Percentiles rank a stretch among this genome's conserved stretches.
Evolutionary conservation across 257 asterid genomes (phyloP).

Genomic region (Ajuga chamaepitys): DNA sequence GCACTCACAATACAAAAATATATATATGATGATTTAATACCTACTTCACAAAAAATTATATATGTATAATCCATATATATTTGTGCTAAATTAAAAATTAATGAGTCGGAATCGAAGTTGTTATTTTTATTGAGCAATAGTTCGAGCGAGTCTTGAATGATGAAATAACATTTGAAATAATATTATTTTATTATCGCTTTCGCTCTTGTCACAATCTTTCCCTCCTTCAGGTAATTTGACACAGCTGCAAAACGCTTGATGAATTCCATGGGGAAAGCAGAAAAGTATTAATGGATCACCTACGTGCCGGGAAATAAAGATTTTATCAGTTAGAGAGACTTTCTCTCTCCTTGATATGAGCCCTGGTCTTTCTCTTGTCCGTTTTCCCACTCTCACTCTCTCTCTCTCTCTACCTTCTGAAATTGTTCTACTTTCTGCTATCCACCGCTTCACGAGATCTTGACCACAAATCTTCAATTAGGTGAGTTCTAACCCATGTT

Average conservation of each 20-base stretch:
- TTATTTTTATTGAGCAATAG: no score
- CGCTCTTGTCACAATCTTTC: neutral
- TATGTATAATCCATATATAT: no score
- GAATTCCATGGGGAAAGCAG: neutral
- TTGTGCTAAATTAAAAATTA: no score
- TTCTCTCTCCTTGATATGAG: conserved; percentile 11
- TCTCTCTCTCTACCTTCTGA: conserved; percentile 22
- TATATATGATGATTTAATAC: no score
- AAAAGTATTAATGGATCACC: conserved; percentile 4
- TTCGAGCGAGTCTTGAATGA: no score
- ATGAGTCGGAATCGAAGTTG: no score
- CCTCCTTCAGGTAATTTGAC: neutral
- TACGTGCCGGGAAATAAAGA: conserved; percentile 14
- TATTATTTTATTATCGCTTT: conserved; percentile 15
- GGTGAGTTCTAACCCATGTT: conserved; percentile 18
- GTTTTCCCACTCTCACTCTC: conserved; percentile 26
- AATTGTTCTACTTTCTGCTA: conserved; percentile 11
- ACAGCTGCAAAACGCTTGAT: neutral
- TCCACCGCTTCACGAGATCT: conserved; percentile 37
- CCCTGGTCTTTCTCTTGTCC: conserved; percentile 35
- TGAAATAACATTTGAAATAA: neutral
- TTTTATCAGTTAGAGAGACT: conserved; percentile 17
- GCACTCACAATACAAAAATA: no score
- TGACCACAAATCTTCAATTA: conserved; percentile 18
- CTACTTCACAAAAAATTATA: no score